phyloP scores from a whole-genome alignment of 164 flowering plant genomes.

The Vitis rotundifolia region DNA sequence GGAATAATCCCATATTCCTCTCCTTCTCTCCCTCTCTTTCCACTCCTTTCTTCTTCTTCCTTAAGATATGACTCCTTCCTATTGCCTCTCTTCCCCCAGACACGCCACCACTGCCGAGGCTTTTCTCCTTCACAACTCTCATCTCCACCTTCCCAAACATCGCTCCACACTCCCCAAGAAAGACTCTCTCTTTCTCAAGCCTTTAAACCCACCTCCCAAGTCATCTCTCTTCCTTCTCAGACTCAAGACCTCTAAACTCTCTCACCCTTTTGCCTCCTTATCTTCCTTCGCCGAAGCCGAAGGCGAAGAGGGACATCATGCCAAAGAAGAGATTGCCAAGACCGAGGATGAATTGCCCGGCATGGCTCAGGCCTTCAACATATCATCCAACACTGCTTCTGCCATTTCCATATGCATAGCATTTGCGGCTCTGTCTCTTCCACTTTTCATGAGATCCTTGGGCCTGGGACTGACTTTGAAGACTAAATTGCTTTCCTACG shows the following conservation, averaged over 20 bases:
- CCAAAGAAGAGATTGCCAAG: constrained; percentile 7
- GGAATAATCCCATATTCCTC: constrained; percentile 24
- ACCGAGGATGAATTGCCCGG: constrained; percentile 37
- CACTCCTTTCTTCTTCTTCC: neutral
- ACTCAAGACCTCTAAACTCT: constrained; percentile 19
- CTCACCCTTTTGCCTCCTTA: constrained; percentile 48
- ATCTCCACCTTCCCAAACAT: constrained; percentile 23
- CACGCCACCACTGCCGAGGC: constrained; percentile 24
- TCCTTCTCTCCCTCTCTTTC: neutral
- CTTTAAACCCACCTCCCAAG: constrained; percentile 16
- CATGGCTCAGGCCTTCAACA: constrained; percentile 84
- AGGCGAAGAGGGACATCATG: constrained; percentile 26
- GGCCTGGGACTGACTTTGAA: constrained; percentile 57
- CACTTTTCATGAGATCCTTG: constrained; percentile 61
- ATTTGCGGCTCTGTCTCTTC: constrained; percentile 59
- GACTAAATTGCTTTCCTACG: constrained; percentile 66
- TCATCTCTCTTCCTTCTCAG: constrained; percentile 25
- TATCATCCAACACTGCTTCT: constrained; percentile 68
- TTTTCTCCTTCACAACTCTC: constrained; percentile 23
- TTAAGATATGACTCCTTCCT: constrained; percentile 53
- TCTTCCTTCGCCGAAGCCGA: constrained; percentile 67
- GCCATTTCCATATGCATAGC: constrained; percentile 67
- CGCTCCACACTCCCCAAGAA: constrained; percentile 15
- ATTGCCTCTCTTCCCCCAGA: constrained; percentile 46
- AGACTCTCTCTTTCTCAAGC: constrained; percentile 18